Evolutionary conservation across 345 rosid genomes (phyloP), one percentile per base, ranked within the genome.

Genomic region (Capsella bursapastoris): DNA sequence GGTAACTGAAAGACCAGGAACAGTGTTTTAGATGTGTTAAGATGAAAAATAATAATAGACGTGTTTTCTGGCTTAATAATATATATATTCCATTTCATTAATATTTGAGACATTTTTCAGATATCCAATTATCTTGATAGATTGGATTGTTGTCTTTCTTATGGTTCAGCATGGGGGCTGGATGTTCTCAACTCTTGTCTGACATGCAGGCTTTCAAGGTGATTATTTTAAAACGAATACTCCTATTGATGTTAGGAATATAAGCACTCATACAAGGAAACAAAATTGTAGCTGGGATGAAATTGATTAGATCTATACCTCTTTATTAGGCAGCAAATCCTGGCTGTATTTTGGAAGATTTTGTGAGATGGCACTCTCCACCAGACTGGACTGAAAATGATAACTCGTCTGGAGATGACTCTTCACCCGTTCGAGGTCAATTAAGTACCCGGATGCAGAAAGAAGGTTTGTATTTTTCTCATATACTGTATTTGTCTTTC

Each of bases 171-270:
- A 90, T 95, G 74, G 99, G 99, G 77, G 99, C 97, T 84, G 99
- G 97, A 50, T 92, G 99, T 81, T 95, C 99, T 83, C 99, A 89
- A 80, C 96, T 95, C 74, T 88, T 92, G 44, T 95, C 97, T 69
- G 99, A 95, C 86, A 95, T 95, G 99, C 99, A 95, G 79, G 99
- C 97, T 80, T 95, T 92, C 83, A 92, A 92, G 99, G 97, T 95
- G 76, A 64, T 51, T 55, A 69, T 62, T 5, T 51, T 3, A 52
- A 78, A 60, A 6, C 7, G 41, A 14, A 76, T 45, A 57, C 28
- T 56, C 14, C 37, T 71, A 43, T 12, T 64, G 68, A 31, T 71
- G 63, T 64, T 62, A 22, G 55, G 38, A 38, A 12, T 64, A 40
- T 53, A 53, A 62, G 43, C 35, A 11, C 6, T 68, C 28, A 31